Evolutionary conservation across 768 basidiomycete genomes (phyloP).

Genomic region (Mycena pura): DNA sequence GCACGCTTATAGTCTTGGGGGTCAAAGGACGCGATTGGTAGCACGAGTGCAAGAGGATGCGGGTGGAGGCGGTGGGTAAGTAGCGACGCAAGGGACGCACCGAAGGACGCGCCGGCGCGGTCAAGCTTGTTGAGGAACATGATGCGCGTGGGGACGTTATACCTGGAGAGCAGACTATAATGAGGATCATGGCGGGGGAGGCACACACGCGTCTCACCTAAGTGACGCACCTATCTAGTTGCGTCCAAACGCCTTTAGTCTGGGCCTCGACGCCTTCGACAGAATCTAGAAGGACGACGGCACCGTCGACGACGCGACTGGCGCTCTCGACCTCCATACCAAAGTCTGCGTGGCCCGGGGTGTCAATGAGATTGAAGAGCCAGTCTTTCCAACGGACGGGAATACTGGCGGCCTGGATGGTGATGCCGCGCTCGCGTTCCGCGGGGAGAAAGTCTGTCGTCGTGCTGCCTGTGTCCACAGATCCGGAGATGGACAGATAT

Average conservation of each 20-base stretch:
- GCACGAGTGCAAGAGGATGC: slow-evolving; percentile 69
- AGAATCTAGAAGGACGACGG: slow-evolving; percentile 86
- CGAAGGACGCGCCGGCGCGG: slow-evolving; percentile 83
- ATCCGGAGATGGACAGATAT: slow-evolving; percentile 75
- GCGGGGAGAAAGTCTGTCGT: slow-evolving; percentile 91
- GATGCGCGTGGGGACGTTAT: slow-evolving; percentile 78
- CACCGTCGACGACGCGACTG: slow-evolving; percentile 88
- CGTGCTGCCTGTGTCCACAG: slow-evolving; percentile 90
- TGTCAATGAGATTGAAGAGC: slow-evolving; percentile 89
- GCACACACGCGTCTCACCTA: slow-evolving; percentile 42
- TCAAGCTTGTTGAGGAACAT: slow-evolving; percentile 91
- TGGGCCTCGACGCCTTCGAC: slow-evolving; percentile 93
- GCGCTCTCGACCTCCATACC: slow-evolving; percentile 98
- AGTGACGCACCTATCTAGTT: slow-evolving; percentile 75
- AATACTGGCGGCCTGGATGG: slow-evolving; percentile 91
- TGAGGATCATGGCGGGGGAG: slow-evolving; percentile 3
- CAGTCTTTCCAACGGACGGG: slow-evolving; percentile 86
- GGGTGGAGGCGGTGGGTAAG: slow-evolving; percentile 79
- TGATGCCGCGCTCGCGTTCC: slow-evolving; percentile 89
- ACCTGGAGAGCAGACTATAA: slow-evolving; percentile 50
- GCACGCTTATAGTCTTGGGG: slow-evolving; percentile 68
- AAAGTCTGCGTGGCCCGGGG: slow-evolving; percentile 92
- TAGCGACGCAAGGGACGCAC: slow-evolving; percentile 72
- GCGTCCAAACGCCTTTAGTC: slow-evolving; percentile 88
- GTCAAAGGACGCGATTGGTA: slow-evolving; percentile 83